Conservation (phyloP, 2,329 filamentous ascomycete genomes). For the Cladosporium velox region DNA sequence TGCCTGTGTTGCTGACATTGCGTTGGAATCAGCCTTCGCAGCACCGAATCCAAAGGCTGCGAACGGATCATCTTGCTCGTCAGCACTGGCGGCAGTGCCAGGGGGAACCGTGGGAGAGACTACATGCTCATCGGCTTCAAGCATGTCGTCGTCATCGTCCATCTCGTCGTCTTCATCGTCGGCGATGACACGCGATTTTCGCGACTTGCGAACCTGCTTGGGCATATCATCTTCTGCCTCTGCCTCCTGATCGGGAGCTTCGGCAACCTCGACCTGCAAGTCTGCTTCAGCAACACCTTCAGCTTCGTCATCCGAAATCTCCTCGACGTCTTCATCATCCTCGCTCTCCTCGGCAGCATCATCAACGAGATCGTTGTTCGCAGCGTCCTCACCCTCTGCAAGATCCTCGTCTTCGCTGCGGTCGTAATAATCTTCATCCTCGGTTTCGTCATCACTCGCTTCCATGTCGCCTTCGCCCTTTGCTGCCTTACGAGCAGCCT, state of each 20-base stretch:
- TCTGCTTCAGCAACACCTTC: constrained; percentile 38
- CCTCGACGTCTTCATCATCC: constrained; percentile 41
- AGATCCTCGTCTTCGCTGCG: constrained; percentile 43
- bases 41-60: constrained; percentile 37
- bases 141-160: constrained; percentile 24
- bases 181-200: constrained; percentile 36
- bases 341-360: constrained; percentile 32
- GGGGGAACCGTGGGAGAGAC: background rate
- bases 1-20: constrained; percentile 39
- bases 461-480: constrained; percentile 46
- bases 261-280: constrained; percentile 23
- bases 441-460: constrained; percentile 58
- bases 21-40: constrained; percentile 21
- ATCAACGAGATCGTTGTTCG: constrained; percentile 36
- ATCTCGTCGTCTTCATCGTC: constrained; percentile 42
- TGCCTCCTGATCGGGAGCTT: constrained; percentile 8
- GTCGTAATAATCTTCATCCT: constrained; percentile 50
- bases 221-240: constrained; percentile 21
- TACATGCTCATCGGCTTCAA: background rate
- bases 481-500: constrained; percentile 69
- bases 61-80: constrained; percentile 34
- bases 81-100: constrained; percentile 12
- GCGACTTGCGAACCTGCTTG: constrained; percentile 27
- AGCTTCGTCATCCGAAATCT: constrained; percentile 26
- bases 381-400: constrained; percentile 39